Percentiles rank a stretch among this genome's conserved stretches.
phyloP scores from a whole-genome alignment of 371 early-diverging fungal genomes.

The Mortierella sp. region DNA sequence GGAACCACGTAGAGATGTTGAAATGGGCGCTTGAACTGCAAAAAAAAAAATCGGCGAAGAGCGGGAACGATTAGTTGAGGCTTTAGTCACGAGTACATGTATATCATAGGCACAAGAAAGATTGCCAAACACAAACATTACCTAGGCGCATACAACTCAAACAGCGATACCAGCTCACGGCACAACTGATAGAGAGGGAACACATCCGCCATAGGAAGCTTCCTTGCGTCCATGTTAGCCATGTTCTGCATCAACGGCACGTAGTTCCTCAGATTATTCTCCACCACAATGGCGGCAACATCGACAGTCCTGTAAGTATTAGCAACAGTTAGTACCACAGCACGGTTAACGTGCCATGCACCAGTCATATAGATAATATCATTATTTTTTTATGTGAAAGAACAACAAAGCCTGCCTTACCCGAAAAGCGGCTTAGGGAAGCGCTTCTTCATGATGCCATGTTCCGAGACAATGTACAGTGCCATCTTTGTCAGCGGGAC shows the following conservation, averaged over 20 bases:
- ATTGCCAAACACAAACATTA: not conserved
- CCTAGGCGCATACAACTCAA: constrained; percentile 51
- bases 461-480: constrained; percentile 49
- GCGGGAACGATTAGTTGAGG: too few relatives aligned
- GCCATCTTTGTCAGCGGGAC: constrained; percentile 51
- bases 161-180: constrained; percentile 41
- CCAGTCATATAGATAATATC: not conserved
- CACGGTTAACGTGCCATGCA: not conserved
- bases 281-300: constrained; percentile 48
- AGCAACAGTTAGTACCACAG: not conserved
- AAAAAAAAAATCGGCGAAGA: not conserved
- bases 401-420: too few relatives aligned
- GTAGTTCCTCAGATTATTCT: constrained; percentile 45
- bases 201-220: constrained; percentile 48
- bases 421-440: constrained; percentile 46
- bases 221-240: constrained; percentile 55
- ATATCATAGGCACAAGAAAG: not conserved
- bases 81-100: too few relatives aligned
- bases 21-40: constrained; percentile 56
- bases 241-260: constrained; percentile 55
- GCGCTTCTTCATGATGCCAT: constrained; percentile 44
- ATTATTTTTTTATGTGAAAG: too few relatives aligned
- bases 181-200: constrained; percentile 52
- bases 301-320: constrained; percentile 15
- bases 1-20: constrained; percentile 75